Conservation (phyloP, 2,329 filamentous ascomycete genomes). For the Parasarocladium wereldwijsianum region DNA sequence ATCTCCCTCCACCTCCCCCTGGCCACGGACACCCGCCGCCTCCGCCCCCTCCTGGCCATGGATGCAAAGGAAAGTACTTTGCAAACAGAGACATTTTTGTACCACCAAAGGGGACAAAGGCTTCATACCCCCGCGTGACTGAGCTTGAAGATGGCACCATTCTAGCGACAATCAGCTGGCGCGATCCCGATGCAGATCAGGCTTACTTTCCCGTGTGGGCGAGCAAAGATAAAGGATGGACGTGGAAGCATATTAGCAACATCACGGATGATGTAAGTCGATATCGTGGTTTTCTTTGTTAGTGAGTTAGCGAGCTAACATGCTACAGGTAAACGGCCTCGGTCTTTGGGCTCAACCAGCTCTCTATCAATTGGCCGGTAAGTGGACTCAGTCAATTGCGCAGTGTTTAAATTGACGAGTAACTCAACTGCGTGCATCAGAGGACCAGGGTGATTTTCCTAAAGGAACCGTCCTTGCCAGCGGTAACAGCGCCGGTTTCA, state of each 20-base stretch:
- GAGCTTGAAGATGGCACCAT: conserved; percentile 26
- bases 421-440: too few relatives aligned
- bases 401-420: conserved; percentile 7
- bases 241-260: conserved; percentile 46
- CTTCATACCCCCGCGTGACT: conserved; percentile 2
- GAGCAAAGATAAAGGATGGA: conserved; percentile 33
- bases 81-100: conserved; percentile 1
- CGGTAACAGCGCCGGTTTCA: conserved; percentile 36
- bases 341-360: conserved; percentile 56
- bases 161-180: conserved; percentile 21
- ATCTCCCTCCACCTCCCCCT: too few relatives aligned
- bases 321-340: conserved; percentile 33
- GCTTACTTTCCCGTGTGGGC: conserved; percentile 38
- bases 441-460: conserved; percentile 29
- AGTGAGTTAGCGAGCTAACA: neutral
- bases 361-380: conserved; percentile 43
- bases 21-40: too few relatives aligned
- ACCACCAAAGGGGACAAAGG: neutral
- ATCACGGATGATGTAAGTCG: conserved; percentile 35
- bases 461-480: conserved; percentile 48
- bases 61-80: conserved; percentile 1
- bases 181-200: conserved; percentile 12
- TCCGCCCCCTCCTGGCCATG: too few relatives aligned
- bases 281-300: neutral
- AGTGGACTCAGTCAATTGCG: neutral